phyloP scores from a whole-genome alignment of 129 eudicot species.

The Flaveria ramosissima region DNA sequence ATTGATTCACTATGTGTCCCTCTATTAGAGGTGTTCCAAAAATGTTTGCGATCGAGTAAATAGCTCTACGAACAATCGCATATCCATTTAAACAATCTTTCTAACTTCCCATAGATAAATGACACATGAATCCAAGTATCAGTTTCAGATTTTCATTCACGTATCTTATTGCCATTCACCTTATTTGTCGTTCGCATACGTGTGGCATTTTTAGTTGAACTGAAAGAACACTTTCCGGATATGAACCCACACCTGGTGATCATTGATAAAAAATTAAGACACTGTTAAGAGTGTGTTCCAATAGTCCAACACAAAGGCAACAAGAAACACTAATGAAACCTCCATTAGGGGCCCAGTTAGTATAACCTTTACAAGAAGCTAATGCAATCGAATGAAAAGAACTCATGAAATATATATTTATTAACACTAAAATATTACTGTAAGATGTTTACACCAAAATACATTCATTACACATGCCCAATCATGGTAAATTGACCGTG shows the following conservation, averaged over 20 bases:
- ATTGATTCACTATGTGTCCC: too few species aligned
- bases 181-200: too few species aligned
- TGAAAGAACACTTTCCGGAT: too few species aligned
- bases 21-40: too few species aligned
- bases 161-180: too few species aligned
- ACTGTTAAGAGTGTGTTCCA: not conserved
- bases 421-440: conserved; percentile 12
- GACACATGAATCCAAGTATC: too few species aligned
- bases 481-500: conserved; percentile 25
- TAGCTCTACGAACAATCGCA: too few species aligned
- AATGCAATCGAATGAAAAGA: conserved; percentile 5
- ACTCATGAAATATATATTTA: conserved; percentile 26
- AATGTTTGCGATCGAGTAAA: too few species aligned
- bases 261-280: not conserved
- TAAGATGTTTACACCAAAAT: conserved; percentile 21
- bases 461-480: conserved; percentile 35
- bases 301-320: not conserved
- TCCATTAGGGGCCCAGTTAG: not conserved
- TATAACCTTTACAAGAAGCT: not conserved
- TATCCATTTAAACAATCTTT: too few species aligned
- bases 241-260: not conserved
- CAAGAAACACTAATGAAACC: conserved; percentile 7
- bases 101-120: too few species aligned
- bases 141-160: too few species aligned
- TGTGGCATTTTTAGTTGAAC: too few species aligned